phyloP scores from a whole-genome alignment of 768 basidiomycete genomes.

The Tylopilus sp. region DNA sequence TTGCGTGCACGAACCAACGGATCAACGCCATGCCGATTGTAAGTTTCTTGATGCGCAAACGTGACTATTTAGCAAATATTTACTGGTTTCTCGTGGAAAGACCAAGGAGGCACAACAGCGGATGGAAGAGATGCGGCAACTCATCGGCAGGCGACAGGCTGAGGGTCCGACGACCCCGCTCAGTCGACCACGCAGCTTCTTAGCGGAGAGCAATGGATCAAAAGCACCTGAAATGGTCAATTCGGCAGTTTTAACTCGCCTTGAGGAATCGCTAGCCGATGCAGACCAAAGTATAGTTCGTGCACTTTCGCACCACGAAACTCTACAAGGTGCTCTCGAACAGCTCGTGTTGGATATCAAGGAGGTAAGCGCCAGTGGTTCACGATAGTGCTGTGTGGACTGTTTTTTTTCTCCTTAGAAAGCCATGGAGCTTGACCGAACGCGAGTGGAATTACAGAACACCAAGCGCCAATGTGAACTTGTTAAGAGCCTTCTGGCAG shows the following conservation, averaged over 20 bases:
- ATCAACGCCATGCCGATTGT: slow-evolving; percentile 41
- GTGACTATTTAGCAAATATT: slow-evolving; percentile 5
- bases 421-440: slow-evolving; percentile 57
- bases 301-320: slow-evolving; percentile 52
- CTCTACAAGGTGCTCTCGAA: slow-evolving; percentile 49
- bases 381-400: background rate
- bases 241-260: slow-evolving; percentile 13
- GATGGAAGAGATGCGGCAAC: slow-evolving; percentile 78
- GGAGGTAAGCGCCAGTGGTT: slow-evolving; percentile 43
- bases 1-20: slow-evolving; percentile 45
- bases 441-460: slow-evolving; percentile 62
- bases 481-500: slow-evolving; percentile 71
- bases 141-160: slow-evolving; percentile 59
- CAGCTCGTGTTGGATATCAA: slow-evolving; percentile 49
- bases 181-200: slow-evolving; percentile 40
- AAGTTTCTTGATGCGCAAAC: slow-evolving; percentile 13
- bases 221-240: slow-evolving; percentile 20
- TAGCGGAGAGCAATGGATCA: slow-evolving; percentile 16
- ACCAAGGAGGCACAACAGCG: slow-evolving; percentile 73
- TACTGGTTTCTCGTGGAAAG: slow-evolving; percentile 40
- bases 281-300: slow-evolving; percentile 54
- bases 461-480: slow-evolving; percentile 73
- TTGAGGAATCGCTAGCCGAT: slow-evolving; percentile 54
- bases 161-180: slow-evolving; percentile 45
- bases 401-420: slow-evolving; percentile 41